phyloP scores from a whole-genome alignment of 192 early-diverging fungal genomes.

The Geosiphon pyriformis region DNA sequence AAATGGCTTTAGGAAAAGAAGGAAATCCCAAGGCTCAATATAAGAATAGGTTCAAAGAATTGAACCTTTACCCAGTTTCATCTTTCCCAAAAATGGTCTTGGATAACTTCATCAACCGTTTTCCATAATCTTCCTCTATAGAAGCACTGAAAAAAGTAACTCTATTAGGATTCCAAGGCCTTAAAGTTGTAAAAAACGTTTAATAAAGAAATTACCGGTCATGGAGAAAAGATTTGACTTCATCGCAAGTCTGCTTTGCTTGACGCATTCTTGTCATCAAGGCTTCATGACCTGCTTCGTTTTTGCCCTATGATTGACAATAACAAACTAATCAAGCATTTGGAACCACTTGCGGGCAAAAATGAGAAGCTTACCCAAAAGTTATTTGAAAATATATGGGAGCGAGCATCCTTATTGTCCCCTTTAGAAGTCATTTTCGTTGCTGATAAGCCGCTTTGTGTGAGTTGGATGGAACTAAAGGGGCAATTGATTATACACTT shows the following conservation, averaged over 20 bases:
- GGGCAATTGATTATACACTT: no score
- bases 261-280: conserved; percentile 61
- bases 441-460: no score
- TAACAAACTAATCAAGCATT: neutral
- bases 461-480: no score
- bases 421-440: neutral
- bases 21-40: neutral
- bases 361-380: conserved; percentile 21
- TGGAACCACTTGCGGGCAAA: no score
- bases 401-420: neutral
- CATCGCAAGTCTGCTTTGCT: conserved; percentile 64
- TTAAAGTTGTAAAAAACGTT: conserved; percentile 4
- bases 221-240: conserved; percentile 57
- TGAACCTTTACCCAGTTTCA: conserved; percentile 53
- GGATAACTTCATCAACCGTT: conserved; percentile 55
- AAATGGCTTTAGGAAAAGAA: no score
- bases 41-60: neutral
- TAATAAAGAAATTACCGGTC: conserved; percentile 41
- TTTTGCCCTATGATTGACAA: conserved; percentile 42
- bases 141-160: conserved; percentile 39
- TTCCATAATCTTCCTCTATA: conserved; percentile 68
- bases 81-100: conserved; percentile 58
- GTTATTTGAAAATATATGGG: conserved; percentile 15
- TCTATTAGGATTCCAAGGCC: neutral
- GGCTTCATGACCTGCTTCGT: conserved; percentile 64